Base-by-base conservation (phyloP, 2,329 filamentous ascomycete species). In the Xylariaceae sp. region DNA sequence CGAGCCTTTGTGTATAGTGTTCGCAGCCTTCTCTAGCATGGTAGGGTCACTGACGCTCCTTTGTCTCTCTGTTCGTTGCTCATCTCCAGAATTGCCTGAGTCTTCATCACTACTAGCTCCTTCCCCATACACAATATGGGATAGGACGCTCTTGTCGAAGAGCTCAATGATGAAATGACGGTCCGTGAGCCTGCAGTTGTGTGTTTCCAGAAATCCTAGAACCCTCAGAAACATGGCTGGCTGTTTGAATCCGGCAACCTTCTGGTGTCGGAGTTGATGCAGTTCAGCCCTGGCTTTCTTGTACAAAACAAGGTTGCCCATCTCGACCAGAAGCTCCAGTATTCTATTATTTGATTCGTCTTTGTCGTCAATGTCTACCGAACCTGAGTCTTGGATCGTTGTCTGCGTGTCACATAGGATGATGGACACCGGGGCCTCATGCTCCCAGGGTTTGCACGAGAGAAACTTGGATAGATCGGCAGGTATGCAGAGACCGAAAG, bases 291-390 rank as follows among this genome's bases (percentile, higher is more conserved):
- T 84, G 6, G 91, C 89, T 66, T 87, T 87, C 67, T 95, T 95
- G 64, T 90, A 91, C 44, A 96, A 77, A 14, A 99, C 90, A 51
- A 92, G 94, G 64, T 97, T 96, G 49, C 91, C 90, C 51, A 99
- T 78, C 62, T 96, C 91, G 12, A 89, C 83, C 55, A 96, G 85
- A 35, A 94, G 80, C 62, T 90, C 87, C 27, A 97, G 71, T 42
- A 97, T 92, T 45, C 87, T 87, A 62, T 89, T 89, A 54, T 75
- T 95, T 75, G 10, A 73, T 60, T 62, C 58, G 53, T 87, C 80
- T 14, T 78, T 77, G 7, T 80, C 75, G 15, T 85, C 81, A 44
- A 81, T 76, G 54, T 82, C 77, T 44, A 80, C 72, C 0, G 75
- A 72, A 1, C 76, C 70, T 7, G 74, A 69, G 11, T 72, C 67